phyloP scores from a whole-genome alignment of 2,329 filamentous ascomycete species.

The Corniculantispora saksenae region DNA sequence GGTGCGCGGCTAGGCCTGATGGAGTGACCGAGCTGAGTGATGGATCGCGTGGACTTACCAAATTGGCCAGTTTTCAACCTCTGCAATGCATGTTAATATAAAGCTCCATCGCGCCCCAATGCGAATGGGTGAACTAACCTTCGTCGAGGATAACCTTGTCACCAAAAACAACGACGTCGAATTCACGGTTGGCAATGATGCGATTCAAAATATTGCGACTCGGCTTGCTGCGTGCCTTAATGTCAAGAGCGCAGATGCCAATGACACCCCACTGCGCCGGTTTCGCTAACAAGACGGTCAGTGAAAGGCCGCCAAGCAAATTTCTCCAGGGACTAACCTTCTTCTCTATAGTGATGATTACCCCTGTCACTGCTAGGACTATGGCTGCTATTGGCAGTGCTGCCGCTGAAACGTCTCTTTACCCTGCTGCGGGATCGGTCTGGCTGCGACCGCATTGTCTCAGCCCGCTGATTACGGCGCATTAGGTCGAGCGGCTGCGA shows the following conservation, averaged over 20 bases:
- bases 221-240: slow-evolving; percentile 95
- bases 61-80: slow-evolving; percentile 92
- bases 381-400: slow-evolving; percentile 78
- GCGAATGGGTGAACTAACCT: slow-evolving; percentile 42
- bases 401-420: slow-evolving; percentile 77
- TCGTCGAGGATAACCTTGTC: slow-evolving; percentile 99
- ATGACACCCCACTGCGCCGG: slow-evolving; percentile 68
- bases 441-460: slow-evolving; percentile 47
- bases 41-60: slow-evolving; percentile 54
- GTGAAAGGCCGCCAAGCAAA: slow-evolving; percentile 19
- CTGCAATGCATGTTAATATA: slow-evolving; percentile 37
- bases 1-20: slow-evolving; percentile 32
- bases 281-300: slow-evolving; percentile 45
- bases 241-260: slow-evolving; percentile 91
- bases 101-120: slow-evolving; percentile 20
- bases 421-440: slow-evolving; percentile 66
- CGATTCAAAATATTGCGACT: slow-evolving; percentile 94
- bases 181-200: slow-evolving; percentile 85
- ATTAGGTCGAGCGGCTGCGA: slow-evolving; percentile 46
- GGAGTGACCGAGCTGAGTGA: slow-evolving; percentile 34
- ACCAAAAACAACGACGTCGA: slow-evolving; percentile 96
- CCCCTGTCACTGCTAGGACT: slow-evolving; percentile 74
- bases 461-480: slow-evolving; percentile 43
- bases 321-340: slow-evolving; percentile 38
- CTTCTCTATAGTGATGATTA: slow-evolving; percentile 55